phyloP scores from a whole-genome alignment of 2,329 filamentous ascomycete genomes.

The Teratosphaeria destructans region DNA sequence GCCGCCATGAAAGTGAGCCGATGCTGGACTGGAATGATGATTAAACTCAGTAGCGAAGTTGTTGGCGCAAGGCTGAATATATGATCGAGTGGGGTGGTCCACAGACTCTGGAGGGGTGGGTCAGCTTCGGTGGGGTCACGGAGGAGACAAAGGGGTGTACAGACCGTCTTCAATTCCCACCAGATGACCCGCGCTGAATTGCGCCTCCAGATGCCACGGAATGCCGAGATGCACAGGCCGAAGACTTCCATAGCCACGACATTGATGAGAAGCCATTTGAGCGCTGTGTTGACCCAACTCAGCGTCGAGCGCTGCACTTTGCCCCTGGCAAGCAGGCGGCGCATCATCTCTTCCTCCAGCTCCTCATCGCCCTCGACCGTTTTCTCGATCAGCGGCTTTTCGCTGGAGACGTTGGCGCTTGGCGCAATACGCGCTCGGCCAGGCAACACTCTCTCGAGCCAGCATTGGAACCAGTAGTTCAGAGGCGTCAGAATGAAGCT shows the following conservation, averaged over 20 bases:
- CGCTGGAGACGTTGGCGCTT: neutral
- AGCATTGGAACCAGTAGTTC: conserved; percentile 10
- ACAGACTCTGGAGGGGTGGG: neutral
- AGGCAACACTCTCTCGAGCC: conserved; percentile 10
- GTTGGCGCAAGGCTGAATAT: conserved; percentile 4
- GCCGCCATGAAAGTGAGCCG: conserved; percentile 7
- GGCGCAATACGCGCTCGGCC: neutral
- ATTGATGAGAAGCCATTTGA: conserved; percentile 9
- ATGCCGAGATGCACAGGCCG: neutral
- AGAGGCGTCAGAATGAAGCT: conserved; percentile 1
- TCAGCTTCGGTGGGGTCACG: neutral
- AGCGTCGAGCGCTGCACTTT: conserved; percentile 8
- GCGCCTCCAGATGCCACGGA: neutral
- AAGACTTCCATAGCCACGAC: conserved; percentile 4
- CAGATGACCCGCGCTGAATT: neutral
- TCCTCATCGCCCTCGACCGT: neutral
- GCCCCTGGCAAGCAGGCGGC: conserved; percentile 11
- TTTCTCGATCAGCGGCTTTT: conserved; percentile 1
- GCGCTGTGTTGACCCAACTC: conserved; percentile 8
- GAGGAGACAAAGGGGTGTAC: neutral
- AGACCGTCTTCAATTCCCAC: neutral
- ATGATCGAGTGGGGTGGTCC: neutral
- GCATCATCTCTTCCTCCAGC: conserved; percentile 8
- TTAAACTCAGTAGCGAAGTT: conserved; percentile 4
- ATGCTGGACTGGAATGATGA: conserved; percentile 10